phyloP scores from a whole-genome alignment of 192 early-diverging fungal species.

The Backusella psychrophila region DNA sequence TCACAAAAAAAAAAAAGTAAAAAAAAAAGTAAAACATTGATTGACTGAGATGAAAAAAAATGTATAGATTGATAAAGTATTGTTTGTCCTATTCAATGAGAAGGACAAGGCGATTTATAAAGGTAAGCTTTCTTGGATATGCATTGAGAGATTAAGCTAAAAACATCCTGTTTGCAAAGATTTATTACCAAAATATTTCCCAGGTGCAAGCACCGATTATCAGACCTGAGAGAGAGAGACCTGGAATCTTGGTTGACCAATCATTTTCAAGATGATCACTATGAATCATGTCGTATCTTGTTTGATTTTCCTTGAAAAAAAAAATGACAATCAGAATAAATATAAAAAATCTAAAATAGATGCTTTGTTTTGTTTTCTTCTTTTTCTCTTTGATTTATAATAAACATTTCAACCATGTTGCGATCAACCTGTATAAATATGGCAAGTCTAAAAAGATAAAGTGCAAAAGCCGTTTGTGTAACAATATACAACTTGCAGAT shows the following conservation, averaged over 20 bases:
- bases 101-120: constrained; percentile 48
- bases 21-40: background rate
- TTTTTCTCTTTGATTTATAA: background rate
- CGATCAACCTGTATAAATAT: background rate
- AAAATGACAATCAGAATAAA: background rate
- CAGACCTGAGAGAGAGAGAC: background rate
- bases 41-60: background rate
- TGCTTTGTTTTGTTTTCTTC: background rate
- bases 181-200: constrained; percentile 11
- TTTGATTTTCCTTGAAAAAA: background rate
- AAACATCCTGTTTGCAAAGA: background rate
- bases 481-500: background rate
- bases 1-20: background rate
- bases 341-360: background rate
- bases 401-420: background rate
- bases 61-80: constrained; percentile 56
- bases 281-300: constrained; percentile 1
- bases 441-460: background rate
- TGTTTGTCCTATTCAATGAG: constrained; percentile 74
- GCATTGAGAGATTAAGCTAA: background rate
- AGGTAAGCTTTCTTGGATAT: constrained; percentile 5
- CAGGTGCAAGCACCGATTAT: background rate
- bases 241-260: background rate
- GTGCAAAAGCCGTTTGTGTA: background rate
- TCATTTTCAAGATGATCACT: background rate